Evolutionary conservation across 2,329 filamentous ascomycete genomes (phyloP).

Genomic region (Thielaviopsis ethacetica): DNA sequence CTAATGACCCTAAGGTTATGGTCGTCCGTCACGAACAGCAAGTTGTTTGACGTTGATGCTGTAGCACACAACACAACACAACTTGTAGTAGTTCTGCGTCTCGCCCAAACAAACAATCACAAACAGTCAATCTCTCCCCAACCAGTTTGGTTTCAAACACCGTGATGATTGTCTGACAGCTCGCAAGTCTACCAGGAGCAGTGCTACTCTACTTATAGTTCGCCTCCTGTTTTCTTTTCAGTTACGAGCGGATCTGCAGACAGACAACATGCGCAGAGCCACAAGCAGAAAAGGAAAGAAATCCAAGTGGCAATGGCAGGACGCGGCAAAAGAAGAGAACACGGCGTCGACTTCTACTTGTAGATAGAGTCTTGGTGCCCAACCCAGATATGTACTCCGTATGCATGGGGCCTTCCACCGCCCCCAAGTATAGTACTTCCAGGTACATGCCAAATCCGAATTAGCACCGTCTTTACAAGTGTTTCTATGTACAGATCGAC

Average conservation of each 20-base stretch:
- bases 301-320: background rate
- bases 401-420: background rate
- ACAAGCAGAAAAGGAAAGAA: background rate
- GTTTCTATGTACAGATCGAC: too few species aligned
- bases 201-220: background rate
- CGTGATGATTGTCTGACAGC: too few species aligned
- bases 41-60: background rate
- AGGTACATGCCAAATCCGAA: background rate
- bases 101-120: background rate
- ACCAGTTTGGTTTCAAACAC: too few species aligned
- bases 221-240: background rate
- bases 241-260: background rate
- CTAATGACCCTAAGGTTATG: background rate
- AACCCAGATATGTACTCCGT: background rate
- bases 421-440: background rate
- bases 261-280: background rate
- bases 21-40: background rate
- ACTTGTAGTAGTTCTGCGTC: background rate
- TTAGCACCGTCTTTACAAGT: background rate
- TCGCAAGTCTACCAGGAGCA: too few species aligned
- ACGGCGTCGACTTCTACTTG: background rate
- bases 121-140: background rate
- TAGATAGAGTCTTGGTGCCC: background rate
- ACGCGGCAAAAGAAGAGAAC: background rate
- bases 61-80: background rate